Evolutionary conservation across 176 grass and related monocot species (phyloP), one percentile per base, ranked within the genome.

Genomic region (Bonia amplexicaulis): DNA sequence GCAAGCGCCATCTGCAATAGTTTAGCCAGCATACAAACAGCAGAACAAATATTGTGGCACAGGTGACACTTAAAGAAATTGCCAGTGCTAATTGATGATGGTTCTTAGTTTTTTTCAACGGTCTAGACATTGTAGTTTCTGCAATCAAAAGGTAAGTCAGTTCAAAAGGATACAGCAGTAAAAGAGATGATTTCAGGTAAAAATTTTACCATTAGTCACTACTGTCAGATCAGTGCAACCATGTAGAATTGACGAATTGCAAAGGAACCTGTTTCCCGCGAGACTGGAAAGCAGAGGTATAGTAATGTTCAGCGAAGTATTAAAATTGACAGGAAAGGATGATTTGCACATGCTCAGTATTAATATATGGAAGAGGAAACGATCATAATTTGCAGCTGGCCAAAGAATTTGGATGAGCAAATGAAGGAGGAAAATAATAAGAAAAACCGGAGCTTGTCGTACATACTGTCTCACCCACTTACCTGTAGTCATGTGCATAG

Each of bases 401-500:
- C 45, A 77, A 44, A 69, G 20, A 42, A 77, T 55, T 54, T 76
- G 46, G 44, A 35, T 65, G 37, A 75, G 29, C 27, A 84, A 78
- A 91, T 26, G 16, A 16, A 67, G 52, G 70, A 80, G 23, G 7
- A 37, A 86, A 73, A 86, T n/a, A 62, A 54, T 41, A 79, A 68
- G 42, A 22, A 26, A 66, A 64, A 58, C 16, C 23, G 33, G 31
- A 80, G 64, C 22, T 42, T 66, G 44, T 71, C 14, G 19, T 52
- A 70, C 71, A 83, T 54, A 84, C 15, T 53, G 27, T 86, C 81
- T 40, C 53, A 68, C 68, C 25, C 37, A 52, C 61, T 87, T 74
- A 92, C 96, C 93, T 93, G 47, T 99, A 99, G 69, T 99, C 96
- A 68, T 93, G 89, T 79, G 96, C 96, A 79, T 78, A 89, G 51